These are phyloP conservation scores for Myxozyma kluyveri DNA, from an alignment of 805 yeast genomes.

Conservation along the genomic window DNA sequence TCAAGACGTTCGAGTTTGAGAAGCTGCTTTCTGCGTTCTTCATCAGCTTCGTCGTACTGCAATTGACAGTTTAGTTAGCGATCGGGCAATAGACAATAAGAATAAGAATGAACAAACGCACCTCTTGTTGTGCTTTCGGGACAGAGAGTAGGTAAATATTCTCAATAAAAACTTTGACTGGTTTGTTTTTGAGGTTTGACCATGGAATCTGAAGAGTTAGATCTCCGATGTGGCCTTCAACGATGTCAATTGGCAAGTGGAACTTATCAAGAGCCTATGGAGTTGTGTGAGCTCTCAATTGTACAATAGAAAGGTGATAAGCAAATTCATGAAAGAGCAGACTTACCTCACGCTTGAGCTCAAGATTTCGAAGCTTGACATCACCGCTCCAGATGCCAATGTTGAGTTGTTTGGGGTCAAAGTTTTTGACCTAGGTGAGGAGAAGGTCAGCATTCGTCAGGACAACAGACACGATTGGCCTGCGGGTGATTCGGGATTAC, in stretches of 20 bases:
- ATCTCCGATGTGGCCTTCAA: constrained; percentile 86
- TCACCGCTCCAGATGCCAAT: constrained; percentile 98
- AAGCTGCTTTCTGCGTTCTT: constrained; percentile 60
- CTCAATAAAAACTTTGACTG: constrained; percentile 82
- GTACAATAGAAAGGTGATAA: neutral
- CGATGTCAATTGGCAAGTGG: constrained; percentile 80
- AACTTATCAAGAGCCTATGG: constrained; percentile 71
- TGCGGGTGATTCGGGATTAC: neutral
- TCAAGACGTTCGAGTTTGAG: constrained; percentile 68
- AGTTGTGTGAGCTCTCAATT: constrained; percentile 1
- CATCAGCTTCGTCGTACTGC: constrained; percentile 54
- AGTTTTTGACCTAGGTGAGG: constrained; percentile 72
- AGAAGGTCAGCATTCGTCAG: neutral
- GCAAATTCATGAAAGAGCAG: neutral
- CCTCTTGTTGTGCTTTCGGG: constrained; percentile 58
- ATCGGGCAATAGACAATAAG: neutral
- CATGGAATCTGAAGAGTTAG: constrained; percentile 91
- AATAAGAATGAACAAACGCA: neutral
- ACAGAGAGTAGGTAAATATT: constrained; percentile 80
- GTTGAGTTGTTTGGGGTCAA: constrained; percentile 90
- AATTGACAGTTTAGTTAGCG: neutral
- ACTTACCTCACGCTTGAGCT: constrained; percentile 68
- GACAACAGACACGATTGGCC: neutral
- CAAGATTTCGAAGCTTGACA: constrained; percentile 75
- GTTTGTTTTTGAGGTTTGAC: constrained; percentile 89